Conservation (phyloP, 2,329 filamentous ascomycete genomes). For the Zymoseptoria brevis region DNA sequence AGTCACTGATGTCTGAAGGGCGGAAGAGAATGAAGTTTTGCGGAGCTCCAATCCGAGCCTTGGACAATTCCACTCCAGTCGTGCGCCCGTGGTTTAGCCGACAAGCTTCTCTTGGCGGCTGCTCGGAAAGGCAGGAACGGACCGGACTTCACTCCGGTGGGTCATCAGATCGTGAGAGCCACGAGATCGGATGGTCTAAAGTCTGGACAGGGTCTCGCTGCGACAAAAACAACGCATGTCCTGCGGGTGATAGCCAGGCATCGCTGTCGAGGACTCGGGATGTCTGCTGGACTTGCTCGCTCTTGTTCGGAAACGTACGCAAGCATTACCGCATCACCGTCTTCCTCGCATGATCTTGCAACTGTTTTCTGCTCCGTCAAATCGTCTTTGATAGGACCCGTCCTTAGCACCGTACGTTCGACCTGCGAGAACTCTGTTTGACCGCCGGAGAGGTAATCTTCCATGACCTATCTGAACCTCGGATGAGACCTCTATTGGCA, state of each 20-base stretch:
- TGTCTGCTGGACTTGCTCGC: background rate
- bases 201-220: background rate
- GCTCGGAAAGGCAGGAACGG: background rate
- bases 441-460: background rate
- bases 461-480: background rate
- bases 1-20: conserved; percentile 5
- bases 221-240: background rate
- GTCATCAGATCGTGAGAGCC: background rate
- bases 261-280: background rate
- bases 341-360: background rate
- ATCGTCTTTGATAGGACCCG: background rate
- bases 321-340: background rate
- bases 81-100: background rate
- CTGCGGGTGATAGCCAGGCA: background rate
- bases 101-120: conserved; percentile 5
- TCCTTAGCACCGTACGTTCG: background rate
- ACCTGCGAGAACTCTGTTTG: background rate
- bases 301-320: background rate
- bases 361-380: background rate
- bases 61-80: background rate
- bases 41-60: background rate
- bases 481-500: background rate
- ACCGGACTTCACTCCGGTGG: background rate
- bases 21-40: background rate
- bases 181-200: background rate